Base-by-base conservation (phyloP, 352 stramenopile genomes). In the Phytopythium oedochilum region DNA sequence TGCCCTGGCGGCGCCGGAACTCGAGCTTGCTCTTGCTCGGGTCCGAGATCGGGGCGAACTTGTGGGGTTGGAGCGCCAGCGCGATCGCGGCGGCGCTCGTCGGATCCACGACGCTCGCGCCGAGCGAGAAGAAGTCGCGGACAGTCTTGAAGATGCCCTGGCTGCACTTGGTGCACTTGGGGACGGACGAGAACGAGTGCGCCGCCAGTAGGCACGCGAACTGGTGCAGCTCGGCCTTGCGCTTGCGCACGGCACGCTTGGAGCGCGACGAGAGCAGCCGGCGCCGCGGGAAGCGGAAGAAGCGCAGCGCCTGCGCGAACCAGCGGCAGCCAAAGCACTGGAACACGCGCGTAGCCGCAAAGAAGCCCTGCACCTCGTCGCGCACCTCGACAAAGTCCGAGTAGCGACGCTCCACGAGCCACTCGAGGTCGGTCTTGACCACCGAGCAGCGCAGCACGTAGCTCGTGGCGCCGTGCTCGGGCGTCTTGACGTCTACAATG, bases 21-120 rank as follows among this genome's bases (percentile, higher is more conserved):
- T 90, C 77, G 53, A 92, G 83, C 56, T 89, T 88, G 71, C 79
- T 89, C 61, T 89, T 89, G 43, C 58, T 79, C 40, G 79, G 77
- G 46, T 90, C 82, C 2, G 67, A 57, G 32, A 92, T 87, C 1
- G 78, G 59, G 9, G 75, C 83, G 44, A 92, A 92, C 14, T 71
- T 61, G 26, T 79, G 58, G 1, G 70, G 62, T 18, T 61, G 61
- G 14, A 89, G 55, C 26, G 60, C 43, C 38, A 57, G 56, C 25
- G 62, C 54, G 36, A 91, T 66, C 9, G 59, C 58, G 9, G 63
- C 51, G 40, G 66, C 53, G 7, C 54, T 73, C 8, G 63, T 11
- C 15, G 64, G 63, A 20, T 58, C 39, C 23, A 60, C 45, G 3
- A 86, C 29, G 18, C 54, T 53, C 10, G 68, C 66, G 22, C 71